These are phyloP conservation scores for Grigorovia yakushimaensis DNA, from an alignment of 805 yeast genomes.

Conservation along the genomic window DNA sequence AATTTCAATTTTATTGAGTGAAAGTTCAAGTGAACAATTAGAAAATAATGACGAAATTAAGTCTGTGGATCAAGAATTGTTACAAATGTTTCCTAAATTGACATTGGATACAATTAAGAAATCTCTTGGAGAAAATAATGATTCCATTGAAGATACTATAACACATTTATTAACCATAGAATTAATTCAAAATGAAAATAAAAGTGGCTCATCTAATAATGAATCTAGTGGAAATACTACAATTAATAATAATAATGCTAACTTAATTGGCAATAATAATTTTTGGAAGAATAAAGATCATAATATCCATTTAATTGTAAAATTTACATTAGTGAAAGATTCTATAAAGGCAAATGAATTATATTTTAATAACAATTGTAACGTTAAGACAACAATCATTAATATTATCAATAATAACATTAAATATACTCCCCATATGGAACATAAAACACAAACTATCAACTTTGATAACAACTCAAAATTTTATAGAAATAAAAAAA, in stretches of 20 bases:
- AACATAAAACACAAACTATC: neutral
- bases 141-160: neutral
- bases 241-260: neutral
- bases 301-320: constrained; percentile 12
- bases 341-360: constrained; percentile 13
- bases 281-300: neutral
- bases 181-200: constrained; percentile 3
- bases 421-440: too few relatives aligned
- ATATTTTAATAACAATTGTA: constrained; percentile 21
- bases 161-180: constrained; percentile 9
- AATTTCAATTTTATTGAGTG: constrained; percentile 19
- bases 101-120: constrained; percentile 16
- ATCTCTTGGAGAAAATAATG: constrained; percentile 3
- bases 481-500: neutral
- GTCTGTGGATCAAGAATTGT: constrained; percentile 19
- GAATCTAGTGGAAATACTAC: neutral
- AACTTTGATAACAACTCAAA: neutral
- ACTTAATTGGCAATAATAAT: too few relatives aligned
- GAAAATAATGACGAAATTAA: neutral
- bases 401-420: constrained; percentile 24
- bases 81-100: constrained; percentile 39
- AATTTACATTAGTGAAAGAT: constrained; percentile 11
- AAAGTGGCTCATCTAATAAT: neutral
- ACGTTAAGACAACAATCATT: constrained; percentile 27
- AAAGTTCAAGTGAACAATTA: neutral